Evolutionary conservation across 2,329 filamentous ascomycete genomes (phyloP).

Genomic region (Colletotrichum liaoningense): DNA sequence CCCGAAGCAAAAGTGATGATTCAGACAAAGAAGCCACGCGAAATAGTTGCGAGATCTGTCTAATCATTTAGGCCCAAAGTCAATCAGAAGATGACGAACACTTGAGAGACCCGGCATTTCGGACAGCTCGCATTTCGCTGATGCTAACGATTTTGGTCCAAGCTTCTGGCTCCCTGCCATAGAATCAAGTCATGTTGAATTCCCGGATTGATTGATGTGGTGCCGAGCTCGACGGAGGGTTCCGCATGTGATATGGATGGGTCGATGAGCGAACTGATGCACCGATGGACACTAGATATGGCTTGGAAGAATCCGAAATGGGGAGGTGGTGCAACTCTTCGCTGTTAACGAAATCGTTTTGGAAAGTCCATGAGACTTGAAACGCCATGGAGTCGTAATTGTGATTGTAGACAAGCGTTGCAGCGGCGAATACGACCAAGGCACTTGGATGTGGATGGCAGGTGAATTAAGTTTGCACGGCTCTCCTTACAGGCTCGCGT

Average conservation of each 20-base stretch:
- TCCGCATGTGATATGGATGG: not conserved
- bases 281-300: not conserved
- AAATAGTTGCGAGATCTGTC: slow-evolving; percentile 5
- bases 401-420: not conserved
- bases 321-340: not conserved
- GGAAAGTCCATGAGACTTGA: slow-evolving; percentile 2
- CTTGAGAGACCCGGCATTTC: not conserved
- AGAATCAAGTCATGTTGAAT: not conserved
- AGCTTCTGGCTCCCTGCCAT: not conserved
- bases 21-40: slow-evolving; percentile 17
- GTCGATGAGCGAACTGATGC: not conserved
- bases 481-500: not conserved
- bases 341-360: slow-evolving; percentile 3
- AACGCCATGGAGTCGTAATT: slow-evolving; percentile 12
- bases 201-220: not conserved
- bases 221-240: not conserved
- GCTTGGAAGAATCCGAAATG: not conserved
- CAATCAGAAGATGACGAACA: not conserved
- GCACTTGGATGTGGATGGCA: slow-evolving; percentile 9
- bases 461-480: slow-evolving; percentile 14
- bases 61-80: not conserved
- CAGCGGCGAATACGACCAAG: slow-evolving; percentile 1
- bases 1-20: not conserved
- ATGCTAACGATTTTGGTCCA: not conserved
- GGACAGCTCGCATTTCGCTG: not conserved